Evolutionary conservation across 2,329 filamentous ascomycete genomes (phyloP), one percentile per base, ranked within the genome.

Genomic region (Dactylonectria macrodidyma): DNA sequence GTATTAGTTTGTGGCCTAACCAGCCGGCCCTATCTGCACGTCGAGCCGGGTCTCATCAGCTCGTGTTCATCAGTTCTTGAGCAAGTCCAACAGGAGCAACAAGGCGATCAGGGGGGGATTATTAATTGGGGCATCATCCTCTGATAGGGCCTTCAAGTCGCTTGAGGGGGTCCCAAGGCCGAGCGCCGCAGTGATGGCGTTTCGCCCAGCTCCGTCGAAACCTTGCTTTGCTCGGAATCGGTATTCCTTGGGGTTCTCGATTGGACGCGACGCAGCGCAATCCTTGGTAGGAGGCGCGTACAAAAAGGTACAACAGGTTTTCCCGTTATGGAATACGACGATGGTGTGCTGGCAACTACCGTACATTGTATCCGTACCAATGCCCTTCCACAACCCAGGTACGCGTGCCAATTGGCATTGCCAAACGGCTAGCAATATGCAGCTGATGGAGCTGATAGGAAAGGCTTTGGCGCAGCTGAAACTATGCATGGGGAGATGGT

Each of bases 121-220:
- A 60, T 67, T 71, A 71, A 68, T 71, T 68, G 70, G 66, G 56
- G 57, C 38, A 46, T 58, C 72, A 72, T 65, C 72, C 65, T 69
- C 73, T 70, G 73, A 75, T 73, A 73, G 67, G 70, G 51, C 50
- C 24, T 61, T 34, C 64, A 58, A 51, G n/a, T 14, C 57, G 59
- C 59, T 55, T 41, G 47, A 54, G 54, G 7, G 30, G n/a, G 26
- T 30, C 26, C 36, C 67, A 50, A 69, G 34, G 22, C 62, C 52
- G 57, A 62, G 68, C 66, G 66, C 73, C 63, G 69, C 67, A 47
- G 67, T 70, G 71, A 71, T 66, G 67, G 38, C 58, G 54, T 51
- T 56, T 57, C 60, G 62, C 65, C 66, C 59, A 57, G 26, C 66
- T 51, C 61, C 47, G 65, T 48, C 52, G 33, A 61, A 70, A 62